Base-by-base conservation (phyloP, 2,329 filamentous ascomycete species). In the Paracamarosporium sp. region DNA sequence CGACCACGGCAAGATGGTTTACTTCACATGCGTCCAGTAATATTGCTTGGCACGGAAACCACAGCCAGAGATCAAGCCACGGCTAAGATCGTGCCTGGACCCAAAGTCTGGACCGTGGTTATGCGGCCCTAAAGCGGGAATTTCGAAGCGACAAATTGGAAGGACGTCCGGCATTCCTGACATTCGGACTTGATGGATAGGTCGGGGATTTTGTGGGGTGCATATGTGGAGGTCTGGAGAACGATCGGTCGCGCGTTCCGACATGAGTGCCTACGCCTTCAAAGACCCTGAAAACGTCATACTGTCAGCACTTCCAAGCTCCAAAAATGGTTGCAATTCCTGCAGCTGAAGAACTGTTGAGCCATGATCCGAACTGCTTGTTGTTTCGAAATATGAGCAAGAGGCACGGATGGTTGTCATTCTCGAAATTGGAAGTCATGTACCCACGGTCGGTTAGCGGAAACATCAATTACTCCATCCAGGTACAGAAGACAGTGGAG, bases 221-320 rank as follows among this genome's bases (percentile, higher is more conserved):
- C 4, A 46, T 33, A 13, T 46, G 43, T 17, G 25, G 11, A 46
- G 43, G 43, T 20, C n/a, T 46, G n/a, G 43, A 20, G 27, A 46
- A 33, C 5, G 6, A 15, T 31, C 43, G 43, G 28, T 5, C 11
- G 4, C 30, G 20, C 35, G n/a, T 20, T n/a, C 35, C n/a, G n/a
- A 38, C 9, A 17, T 38, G 35, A 20, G 35, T 5, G 35, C 2
- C 4, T 20, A 5, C n/a, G n/a, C n/a, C 15, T 20, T 2, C 6
- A 20, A 38, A 9, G 45, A 36, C 45, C 30, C 28, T 25, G 45
- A 25, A 17, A 48, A 48, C 45, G 45, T 48, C 45, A 48, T 25
- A 27, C 28, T 22, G 27, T 47, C 27, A 47, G 44, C 44, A 22
- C 44, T 28, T 13, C 5, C 5, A 15, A 17, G 13, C 41, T 44